Evolutionary conservation across 495 filamentous ascomycete genomes (phyloP).

Genomic region (Podospora tetraspora): DNA sequence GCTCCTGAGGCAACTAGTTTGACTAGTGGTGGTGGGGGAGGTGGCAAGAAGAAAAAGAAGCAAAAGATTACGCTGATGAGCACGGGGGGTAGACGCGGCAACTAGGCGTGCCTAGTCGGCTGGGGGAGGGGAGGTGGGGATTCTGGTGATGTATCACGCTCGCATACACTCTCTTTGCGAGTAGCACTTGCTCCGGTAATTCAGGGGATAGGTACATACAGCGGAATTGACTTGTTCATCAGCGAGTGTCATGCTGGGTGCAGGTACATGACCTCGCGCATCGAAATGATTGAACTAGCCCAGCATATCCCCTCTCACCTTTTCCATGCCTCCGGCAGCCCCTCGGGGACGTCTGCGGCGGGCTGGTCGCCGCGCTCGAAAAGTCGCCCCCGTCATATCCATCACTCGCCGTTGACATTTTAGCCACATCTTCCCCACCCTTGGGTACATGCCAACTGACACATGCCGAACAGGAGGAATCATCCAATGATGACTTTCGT

Average conservation of each 20-base stretch:
- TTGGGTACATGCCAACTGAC: not conserved
- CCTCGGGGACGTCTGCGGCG: not conserved
- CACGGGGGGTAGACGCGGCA: slow-evolving; percentile 49
- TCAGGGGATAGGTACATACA: not conserved
- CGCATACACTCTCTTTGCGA: not conserved
- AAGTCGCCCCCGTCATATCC: not conserved
- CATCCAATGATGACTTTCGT: too few relatives aligned
- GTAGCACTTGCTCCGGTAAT: not conserved
- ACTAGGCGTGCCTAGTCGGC: slow-evolving; percentile 10
- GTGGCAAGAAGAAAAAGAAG: slow-evolving; percentile 76
- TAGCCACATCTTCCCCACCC: too few relatives aligned
- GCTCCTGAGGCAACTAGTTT: slow-evolving; percentile 18
- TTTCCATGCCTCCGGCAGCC: not conserved
- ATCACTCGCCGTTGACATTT: not conserved
- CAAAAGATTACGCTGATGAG: slow-evolving; percentile 96
- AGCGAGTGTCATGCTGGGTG: not conserved
- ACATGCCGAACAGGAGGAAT: not conserved
- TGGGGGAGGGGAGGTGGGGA: not conserved
- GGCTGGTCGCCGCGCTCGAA: not conserved
- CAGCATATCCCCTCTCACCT: too few relatives aligned
- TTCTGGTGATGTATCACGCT: not conserved
- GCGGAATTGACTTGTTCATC: not conserved
- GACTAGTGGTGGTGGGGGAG: slow-evolving; percentile 14
- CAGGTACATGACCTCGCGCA: too few relatives aligned
- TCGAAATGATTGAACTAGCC: too few relatives aligned